Evolutionary conservation across 495 filamentous ascomycete genomes (phyloP), one percentile per base, ranked within the genome.

Genomic region (Penicillium canariense): DNA sequence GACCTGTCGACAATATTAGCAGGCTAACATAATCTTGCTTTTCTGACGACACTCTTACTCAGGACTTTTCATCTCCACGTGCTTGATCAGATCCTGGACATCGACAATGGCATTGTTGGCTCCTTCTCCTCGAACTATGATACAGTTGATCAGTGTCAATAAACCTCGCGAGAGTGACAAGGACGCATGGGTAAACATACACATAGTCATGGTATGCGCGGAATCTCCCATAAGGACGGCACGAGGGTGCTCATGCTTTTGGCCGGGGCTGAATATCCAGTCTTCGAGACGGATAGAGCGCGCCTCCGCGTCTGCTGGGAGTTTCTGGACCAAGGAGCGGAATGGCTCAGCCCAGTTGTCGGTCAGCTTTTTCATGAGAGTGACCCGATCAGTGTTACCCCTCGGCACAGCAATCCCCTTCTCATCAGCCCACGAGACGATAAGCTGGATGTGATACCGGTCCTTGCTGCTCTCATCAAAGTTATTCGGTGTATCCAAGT

Each of bases 81-180:
- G 26, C 25, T 55, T 68, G 0, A 68, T 63, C 15, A 85, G 60
- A 38, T 72, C 62, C 4, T 67, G 61, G 5, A 76, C 73, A 59
- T 86, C 83, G 15, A 75, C 66, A 32, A 85, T 77, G 5, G 77
- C 80, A 43, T 85, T 80, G 40, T 86, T 86, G 5, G 80, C 81
- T 0, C 75, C 83, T 67, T 86, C 83, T 5, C 83, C 83, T 27
- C 81, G 70, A 54, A 68, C 72, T 78, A 49, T 8, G 1, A n/a
- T 14, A 25, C 4, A n/a, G n/a, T n/a, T 9, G 35, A 50, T 39
- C 8, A 45, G 42, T n/a, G 4, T 26, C 11, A 25, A 17, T 31
- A 30, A 18, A 3, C 23, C 15, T 43, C 20, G 7, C 4, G 31
- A 35, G 14, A 22, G 4, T 30, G 12, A 45, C n/a, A 22, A 22